Evolutionary conservation across 2,329 filamentous ascomycete species (phyloP).

Genomic region (Fusarium kyushuense): DNA sequence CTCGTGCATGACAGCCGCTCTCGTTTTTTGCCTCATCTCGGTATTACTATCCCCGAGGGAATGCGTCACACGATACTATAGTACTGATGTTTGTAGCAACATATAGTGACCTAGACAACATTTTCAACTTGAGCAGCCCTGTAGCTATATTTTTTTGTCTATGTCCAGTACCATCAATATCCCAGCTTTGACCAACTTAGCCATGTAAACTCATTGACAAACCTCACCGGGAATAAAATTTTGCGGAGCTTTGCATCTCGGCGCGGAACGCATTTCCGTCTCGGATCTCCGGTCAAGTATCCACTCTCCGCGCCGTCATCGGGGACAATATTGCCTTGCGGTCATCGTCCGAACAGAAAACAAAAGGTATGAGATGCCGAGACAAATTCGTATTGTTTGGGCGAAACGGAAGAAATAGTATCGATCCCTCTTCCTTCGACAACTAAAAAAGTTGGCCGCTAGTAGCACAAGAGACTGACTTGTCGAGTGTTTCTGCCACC

Average conservation of each 20-base stretch:
- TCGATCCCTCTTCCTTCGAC: not conserved
- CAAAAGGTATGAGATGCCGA: slow-evolving; percentile 25
- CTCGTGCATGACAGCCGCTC: slow-evolving; percentile 29
- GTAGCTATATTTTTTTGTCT: no score
- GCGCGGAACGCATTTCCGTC: slow-evolving; percentile 46
- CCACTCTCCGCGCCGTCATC: slow-evolving; percentile 47
- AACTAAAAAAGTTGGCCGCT: not conserved
- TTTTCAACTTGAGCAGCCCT: not conserved
- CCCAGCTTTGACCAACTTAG: no score
- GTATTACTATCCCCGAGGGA: slow-evolving; percentile 37
- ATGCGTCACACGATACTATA: slow-evolving; percentile 12
- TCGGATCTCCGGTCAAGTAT: slow-evolving; percentile 45
- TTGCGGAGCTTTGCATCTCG: slow-evolving; percentile 40
- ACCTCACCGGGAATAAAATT: slow-evolving; percentile 23
- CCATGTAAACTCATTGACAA: slow-evolving; percentile 18
- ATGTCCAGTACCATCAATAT: no score
- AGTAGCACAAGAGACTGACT: not conserved
- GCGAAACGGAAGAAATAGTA: not conserved
- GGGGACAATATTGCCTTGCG: slow-evolving; percentile 28
- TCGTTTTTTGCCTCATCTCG: slow-evolving; percentile 39
- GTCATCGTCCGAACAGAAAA: slow-evolving; percentile 19
- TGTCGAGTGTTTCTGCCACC: not conserved
- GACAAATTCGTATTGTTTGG: not conserved
- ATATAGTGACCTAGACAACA: not conserved
- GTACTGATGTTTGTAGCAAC: not conserved